Evolutionary conservation across 2,329 filamentous ascomycete genomes (phyloP).

Genomic region (Aspergillus novoparasiticus): DNA sequence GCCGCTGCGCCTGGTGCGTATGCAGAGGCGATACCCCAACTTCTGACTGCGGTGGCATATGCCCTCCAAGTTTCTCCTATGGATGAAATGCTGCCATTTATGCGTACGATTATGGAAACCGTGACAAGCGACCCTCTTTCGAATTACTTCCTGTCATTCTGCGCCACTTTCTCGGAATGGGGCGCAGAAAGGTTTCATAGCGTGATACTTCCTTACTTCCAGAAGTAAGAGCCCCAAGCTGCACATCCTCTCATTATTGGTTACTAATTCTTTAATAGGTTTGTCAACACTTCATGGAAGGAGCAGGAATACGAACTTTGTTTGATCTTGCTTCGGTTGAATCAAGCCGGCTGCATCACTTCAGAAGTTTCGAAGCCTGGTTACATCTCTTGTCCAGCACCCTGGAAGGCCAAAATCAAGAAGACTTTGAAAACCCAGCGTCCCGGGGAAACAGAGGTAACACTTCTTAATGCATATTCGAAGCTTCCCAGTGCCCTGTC

Average conservation of each 20-base stretch:
- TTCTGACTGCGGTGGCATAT: slow-evolving; percentile 59
- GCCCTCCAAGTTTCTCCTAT: slow-evolving; percentile 76
- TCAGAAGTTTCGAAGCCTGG: slow-evolving; percentile 44
- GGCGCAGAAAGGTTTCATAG: slow-evolving; percentile 74
- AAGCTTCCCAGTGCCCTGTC: slow-evolving; percentile 63
- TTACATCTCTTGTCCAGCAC: slow-evolving; percentile 42
- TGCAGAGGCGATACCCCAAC: slow-evolving; percentile 30
- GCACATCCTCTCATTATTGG: neutral
- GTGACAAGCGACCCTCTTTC: slow-evolving; percentile 68
- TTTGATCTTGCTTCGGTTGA: slow-evolving; percentile 66
- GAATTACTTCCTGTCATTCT: slow-evolving; percentile 80
- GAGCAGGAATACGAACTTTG: slow-evolving; percentile 69
- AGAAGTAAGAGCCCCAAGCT: slow-evolving; percentile 59
- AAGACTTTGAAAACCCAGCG: slow-evolving; percentile 61
- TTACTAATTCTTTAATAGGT: slow-evolving; percentile 53
- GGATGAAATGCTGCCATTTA: slow-evolving; percentile 72
- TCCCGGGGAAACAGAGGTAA: slow-evolving; percentile 59
- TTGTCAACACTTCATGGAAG: slow-evolving; percentile 73
- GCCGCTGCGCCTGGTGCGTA: slow-evolving; percentile 26
- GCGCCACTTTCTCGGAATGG: slow-evolving; percentile 75
- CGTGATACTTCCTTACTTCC: slow-evolving; percentile 78
- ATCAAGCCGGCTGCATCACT: slow-evolving; percentile 53
- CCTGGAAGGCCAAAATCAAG: slow-evolving; percentile 73
- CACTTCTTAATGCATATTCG: slow-evolving; percentile 69
- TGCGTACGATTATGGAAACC: slow-evolving; percentile 65